phyloP scores from a whole-genome alignment of 805 yeast species.

The Wickerhamomyces pijperi region DNA sequence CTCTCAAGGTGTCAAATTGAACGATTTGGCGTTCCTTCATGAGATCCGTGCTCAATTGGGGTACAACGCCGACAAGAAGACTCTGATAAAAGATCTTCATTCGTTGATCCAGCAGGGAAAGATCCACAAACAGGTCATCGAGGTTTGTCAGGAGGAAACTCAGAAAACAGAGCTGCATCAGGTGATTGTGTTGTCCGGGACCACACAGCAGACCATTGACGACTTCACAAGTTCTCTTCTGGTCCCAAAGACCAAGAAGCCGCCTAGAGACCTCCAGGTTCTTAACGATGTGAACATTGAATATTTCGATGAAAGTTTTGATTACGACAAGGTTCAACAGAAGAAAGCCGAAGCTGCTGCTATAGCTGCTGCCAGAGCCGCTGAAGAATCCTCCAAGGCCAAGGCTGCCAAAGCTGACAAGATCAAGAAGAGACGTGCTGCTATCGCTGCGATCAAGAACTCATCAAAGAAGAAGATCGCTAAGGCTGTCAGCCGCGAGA shows the following conservation, averaged over 20 bases:
- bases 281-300: not conserved
- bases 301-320: constrained; percentile 1
- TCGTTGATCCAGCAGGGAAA: constrained; percentile 23
- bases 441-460: constrained; percentile 1
- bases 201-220: constrained; percentile 14
- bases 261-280: not conserved
- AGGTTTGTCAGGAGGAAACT: constrained; percentile 11
- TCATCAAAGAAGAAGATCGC: not conserved
- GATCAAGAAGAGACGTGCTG: not conserved
- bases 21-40: constrained; percentile 29
- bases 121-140: constrained; percentile 14
- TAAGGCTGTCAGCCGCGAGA: not conserved
- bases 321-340: constrained; percentile 1
- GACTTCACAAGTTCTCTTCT: constrained; percentile 2
- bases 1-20: constrained; percentile 33
- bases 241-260: not conserved
- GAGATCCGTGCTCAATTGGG: constrained; percentile 30
- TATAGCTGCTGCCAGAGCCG: not conserved
- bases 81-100: constrained; percentile 34
- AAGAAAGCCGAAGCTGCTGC: not conserved
- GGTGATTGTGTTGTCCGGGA: constrained; percentile 15
- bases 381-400: not conserved
- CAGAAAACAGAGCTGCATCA: not conserved
- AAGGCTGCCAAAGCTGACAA: not conserved
- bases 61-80: constrained; percentile 41